Evolutionary conservation across 1,284 basidiomycete species (phyloP).

Genomic region (Porogramme epimiltina): DNA sequence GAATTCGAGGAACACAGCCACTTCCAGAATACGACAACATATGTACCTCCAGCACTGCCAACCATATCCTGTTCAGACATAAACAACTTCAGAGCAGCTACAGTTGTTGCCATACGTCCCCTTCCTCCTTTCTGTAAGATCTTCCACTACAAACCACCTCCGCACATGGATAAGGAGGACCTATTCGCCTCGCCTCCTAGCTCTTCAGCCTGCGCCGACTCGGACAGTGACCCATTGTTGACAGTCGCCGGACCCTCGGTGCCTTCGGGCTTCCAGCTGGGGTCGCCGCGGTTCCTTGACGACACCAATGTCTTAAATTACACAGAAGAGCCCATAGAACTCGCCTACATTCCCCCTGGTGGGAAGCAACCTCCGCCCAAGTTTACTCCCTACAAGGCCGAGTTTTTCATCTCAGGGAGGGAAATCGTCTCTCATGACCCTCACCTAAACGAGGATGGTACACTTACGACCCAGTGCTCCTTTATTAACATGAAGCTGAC

Average conservation of each 20-base stretch:
- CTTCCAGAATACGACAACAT: too few relatives aligned
- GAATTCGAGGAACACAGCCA: too few relatives aligned
- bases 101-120: too few relatives aligned
- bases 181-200: neutral
- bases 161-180: conserved; percentile 8
- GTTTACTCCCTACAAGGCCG: conserved; percentile 65
- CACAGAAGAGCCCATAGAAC: conserved; percentile 21
- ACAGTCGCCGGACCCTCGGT: neutral
- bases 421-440: conserved; percentile 68
- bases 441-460: conserved; percentile 74
- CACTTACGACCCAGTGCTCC: conserved; percentile 1
- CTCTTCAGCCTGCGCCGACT: neutral
- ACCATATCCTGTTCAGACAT: too few relatives aligned
- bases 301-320: conserved; percentile 15
- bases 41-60: too few relatives aligned
- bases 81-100: too few relatives aligned
- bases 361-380: conserved; percentile 55
- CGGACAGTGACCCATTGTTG: conserved; percentile 1
- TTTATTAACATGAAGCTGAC: conserved; percentile 30
- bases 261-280: conserved; percentile 12
- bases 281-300: neutral
- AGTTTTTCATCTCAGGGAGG: conserved; percentile 54
- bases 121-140: too few relatives aligned
- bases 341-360: conserved; percentile 27
- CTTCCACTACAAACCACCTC: too few relatives aligned